These are phyloP conservation scores for Zelonia costaricensis DNA, from an alignment of 208 protist genomes.

Conservation along the genomic window DNA sequence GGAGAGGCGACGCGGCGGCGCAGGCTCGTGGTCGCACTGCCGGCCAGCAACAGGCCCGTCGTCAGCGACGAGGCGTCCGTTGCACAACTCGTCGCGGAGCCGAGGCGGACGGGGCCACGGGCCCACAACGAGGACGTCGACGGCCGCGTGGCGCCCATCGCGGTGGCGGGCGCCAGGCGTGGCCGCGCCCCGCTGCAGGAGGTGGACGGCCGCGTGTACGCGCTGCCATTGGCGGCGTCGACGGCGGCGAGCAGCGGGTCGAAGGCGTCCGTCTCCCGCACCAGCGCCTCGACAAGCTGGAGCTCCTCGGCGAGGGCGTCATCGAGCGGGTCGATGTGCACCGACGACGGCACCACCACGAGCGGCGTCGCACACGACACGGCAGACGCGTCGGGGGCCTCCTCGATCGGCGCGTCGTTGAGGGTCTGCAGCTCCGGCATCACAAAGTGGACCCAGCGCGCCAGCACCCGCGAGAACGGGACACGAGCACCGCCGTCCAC, in stretches of 20 bases:
- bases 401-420: slow-evolving; percentile 23
- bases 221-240: slow-evolving; percentile 34
- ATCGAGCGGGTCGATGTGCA: slow-evolving; percentile 68
- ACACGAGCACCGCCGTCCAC: no score
- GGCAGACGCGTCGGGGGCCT: not conserved
- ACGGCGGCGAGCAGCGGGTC: slow-evolving; percentile 57
- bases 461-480: slow-evolving; percentile 26
- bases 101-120: slow-evolving; percentile 12
- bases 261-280: slow-evolving; percentile 56
- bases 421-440: slow-evolving; percentile 59
- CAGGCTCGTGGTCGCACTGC: slow-evolving; percentile 46
- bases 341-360: not conserved
- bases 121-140: slow-evolving; percentile 21
- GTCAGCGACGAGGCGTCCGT: slow-evolving; percentile 36
- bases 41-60: slow-evolving; percentile 41
- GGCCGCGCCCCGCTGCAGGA: slow-evolving; percentile 54
- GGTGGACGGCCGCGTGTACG: slow-evolving; percentile 68
- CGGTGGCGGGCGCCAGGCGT: slow-evolving; percentile 12
- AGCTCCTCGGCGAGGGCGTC: slow-evolving; percentile 66
- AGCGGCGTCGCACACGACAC: not conserved
- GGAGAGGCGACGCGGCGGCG: slow-evolving; percentile 31
- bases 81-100: not conserved
- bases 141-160: slow-evolving; percentile 19
- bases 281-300: slow-evolving; percentile 68
- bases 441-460: slow-evolving; percentile 43